Evolutionary conservation across 1,284 basidiomycete species (phyloP), one percentile per base, ranked within the genome.

Genomic region (Uromyces viciae-fabae): DNA sequence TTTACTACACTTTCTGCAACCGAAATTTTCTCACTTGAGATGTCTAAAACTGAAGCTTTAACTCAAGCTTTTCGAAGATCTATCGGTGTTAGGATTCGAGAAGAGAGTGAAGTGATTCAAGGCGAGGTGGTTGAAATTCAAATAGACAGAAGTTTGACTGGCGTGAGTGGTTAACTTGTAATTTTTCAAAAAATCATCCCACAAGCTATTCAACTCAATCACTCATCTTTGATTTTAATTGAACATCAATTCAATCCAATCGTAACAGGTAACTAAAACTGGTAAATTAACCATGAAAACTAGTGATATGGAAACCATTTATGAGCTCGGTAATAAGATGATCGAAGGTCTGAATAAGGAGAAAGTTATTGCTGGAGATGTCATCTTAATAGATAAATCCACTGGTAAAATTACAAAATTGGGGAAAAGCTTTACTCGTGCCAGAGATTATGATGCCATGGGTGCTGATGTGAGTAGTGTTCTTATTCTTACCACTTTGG

Each of bases 231-330:
- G 25, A 54, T 74, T 52, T 19, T 36, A 11, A 11, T 56, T 56
- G n/a, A n/a, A n/a, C n/a, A n/a, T n/a, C n/a, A n/a, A n/a, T n/a
- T n/a, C n/a, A n/a, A n/a, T 40, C 22, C 46, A 22, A 49, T 49
- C 33, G n/a, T 33, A 75, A 40, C 84, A 95, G 94, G 94, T 95
- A 0, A 98, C 95, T 19, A 99, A 98, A 88, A 98, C 96, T 0
- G 96, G 97, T 8, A 96, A 98, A 86, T 87, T 99, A 82, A 98
- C 96, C 0, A 93, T 99, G 85, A 99, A 99, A 87, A 98, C 95
- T 14, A 98, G 95, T 4, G 96, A 99, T 86, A 99, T 99, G 96
- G 96, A 99, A 88, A 99, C 96, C 19, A 94, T 99, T 58, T 99
- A 99, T 86, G 97, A 99, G 87, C 90, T 99, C 25, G 97, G 97